phyloP scores from a whole-genome alignment of 495 filamentous ascomycete genomes.

The Aspergillus taichungensis region DNA sequence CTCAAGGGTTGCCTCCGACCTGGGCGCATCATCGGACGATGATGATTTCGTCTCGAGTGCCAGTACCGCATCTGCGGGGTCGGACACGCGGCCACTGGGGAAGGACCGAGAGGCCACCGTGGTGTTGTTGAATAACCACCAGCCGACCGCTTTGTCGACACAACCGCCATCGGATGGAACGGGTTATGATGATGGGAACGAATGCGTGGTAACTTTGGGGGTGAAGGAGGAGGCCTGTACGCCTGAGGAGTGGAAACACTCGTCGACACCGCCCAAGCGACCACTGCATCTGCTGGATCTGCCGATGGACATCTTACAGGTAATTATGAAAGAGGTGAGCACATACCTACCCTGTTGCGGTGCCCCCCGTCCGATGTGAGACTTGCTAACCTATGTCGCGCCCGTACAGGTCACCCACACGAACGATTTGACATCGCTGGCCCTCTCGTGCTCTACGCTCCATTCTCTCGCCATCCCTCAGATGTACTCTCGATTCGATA shows the following conservation, averaged over 20 bases:
- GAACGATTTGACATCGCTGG: slow-evolving; percentile 78
- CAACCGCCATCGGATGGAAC: slow-evolving; percentile 2
- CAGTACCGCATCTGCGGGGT: slow-evolving; percentile 20
- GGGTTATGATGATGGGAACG: not conserved
- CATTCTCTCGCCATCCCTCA: slow-evolving; percentile 72
- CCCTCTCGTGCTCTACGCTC: slow-evolving; percentile 76
- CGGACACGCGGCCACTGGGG: slow-evolving; percentile 9
- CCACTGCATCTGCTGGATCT: slow-evolving; percentile 64
- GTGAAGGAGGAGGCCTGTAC: too few relatives aligned
- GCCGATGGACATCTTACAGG: slow-evolving; percentile 76
- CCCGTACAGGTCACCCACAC: slow-evolving; percentile 66
- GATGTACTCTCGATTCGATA: slow-evolving; percentile 90
- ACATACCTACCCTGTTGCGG: slow-evolving; percentile 1
- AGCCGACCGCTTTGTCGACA: slow-evolving; percentile 1
- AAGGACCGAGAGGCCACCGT: slow-evolving; percentile 18
- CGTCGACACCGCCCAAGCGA: slow-evolving; percentile 5
- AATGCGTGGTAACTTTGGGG: too few relatives aligned
- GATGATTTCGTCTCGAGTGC: slow-evolving; percentile 27
- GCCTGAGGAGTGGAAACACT: too few relatives aligned
- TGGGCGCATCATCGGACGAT: slow-evolving; percentile 25
- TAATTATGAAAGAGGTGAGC: slow-evolving; percentile 81
- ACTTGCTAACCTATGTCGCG: not conserved
- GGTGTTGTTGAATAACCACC: slow-evolving; percentile 2
- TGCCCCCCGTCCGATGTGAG: not conserved
- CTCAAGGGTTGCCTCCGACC: slow-evolving; percentile 17